Evolutionary conservation across 495 filamentous ascomycete genomes (phyloP), one percentile per base, ranked within the genome.

Genomic region (Xylaria intraflava): DNA sequence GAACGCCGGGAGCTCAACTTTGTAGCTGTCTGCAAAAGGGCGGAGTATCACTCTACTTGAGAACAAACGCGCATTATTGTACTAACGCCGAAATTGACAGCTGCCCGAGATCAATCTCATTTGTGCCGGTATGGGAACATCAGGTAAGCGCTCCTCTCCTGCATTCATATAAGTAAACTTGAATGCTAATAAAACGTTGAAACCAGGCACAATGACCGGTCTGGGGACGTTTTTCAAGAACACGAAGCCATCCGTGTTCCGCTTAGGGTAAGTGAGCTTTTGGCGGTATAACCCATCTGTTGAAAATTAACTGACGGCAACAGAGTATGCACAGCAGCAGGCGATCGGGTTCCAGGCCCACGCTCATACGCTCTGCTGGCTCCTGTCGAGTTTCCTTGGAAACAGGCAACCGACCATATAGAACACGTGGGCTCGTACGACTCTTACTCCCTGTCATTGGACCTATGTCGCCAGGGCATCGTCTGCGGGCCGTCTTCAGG

Each of bases 401-500:
- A 71, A 53, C 63, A 70, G 14, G 68, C 72, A 1, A 71, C 83
- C 9, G 80, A 83, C 54, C 51, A 58, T 6, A 73, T 82, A 27
- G 76, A 81, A 48, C 71, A 81, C 23, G 78, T 83, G 17, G 69
- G 69, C 1, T 83, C 80, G 0, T 55, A 62, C 1, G 74, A 80
- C 38, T 79, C 82, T 1, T 85, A 72, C 56, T 70, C 70, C 7
- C 58, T 75, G 46, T 83, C 80, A 1, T 62, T 85, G 57, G 63
- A 71, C 17, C 56, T 85, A 17, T 82, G 75, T 10, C 71, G 81
- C 3, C 71, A 82, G 48, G 82, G 82, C 0, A 65, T 85, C 14
- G 74, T 85, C 22, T 78, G 74, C 46, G 82, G 82, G 0, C 82
- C 82, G 1, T 82, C 78, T 1, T 83, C 81, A 2, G 82, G 82